Conservation (phyloP, 345 rosid genomes). For the Erysimum cheiranthoides region DNA sequence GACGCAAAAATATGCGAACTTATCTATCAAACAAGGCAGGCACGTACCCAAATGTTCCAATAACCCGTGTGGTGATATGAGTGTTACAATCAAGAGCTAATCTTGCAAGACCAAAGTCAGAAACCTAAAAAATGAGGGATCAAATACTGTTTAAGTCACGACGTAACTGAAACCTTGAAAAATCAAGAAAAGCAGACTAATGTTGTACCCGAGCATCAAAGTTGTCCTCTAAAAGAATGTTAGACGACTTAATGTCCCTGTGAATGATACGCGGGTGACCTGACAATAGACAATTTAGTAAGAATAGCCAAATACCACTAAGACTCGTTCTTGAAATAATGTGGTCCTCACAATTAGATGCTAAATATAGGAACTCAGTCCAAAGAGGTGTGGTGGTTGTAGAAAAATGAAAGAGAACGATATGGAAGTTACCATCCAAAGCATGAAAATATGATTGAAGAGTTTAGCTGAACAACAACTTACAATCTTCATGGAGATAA, state of each 20-base stretch:
- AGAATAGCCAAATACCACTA: constrained; percentile 7
- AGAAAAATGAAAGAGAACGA: too few species aligned
- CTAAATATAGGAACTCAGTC: background rate
- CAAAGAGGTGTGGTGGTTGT: background rate
- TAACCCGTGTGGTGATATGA: constrained; percentile 89
- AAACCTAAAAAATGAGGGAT: constrained; percentile 64
- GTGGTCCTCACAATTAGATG: background rate
- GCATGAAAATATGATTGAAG: background rate
- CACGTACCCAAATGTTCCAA: constrained; percentile 97
- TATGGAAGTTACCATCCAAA: background rate
- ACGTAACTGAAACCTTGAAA: constrained; percentile 6
- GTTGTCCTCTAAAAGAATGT: constrained; percentile 90
- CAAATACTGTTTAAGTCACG: constrained; percentile 32
- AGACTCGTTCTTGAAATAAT: background rate
- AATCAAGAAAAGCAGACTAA: constrained; percentile 5
- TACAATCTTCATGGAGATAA: constrained; percentile 98
- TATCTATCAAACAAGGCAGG: background rate
- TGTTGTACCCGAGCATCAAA: constrained; percentile 83
- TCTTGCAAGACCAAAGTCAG: constrained; percentile 98
- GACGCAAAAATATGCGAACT: background rate
- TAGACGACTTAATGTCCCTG: constrained; percentile 96
- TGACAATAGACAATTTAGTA: constrained; percentile 39
- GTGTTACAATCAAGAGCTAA: constrained; percentile 89
- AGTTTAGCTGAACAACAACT: constrained; percentile 37
- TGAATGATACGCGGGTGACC: constrained; percentile 96